Evolutionary conservation across 768 basidiomycete species (phyloP).

Genomic region (Krasilnikovozyma curviuscula): DNA sequence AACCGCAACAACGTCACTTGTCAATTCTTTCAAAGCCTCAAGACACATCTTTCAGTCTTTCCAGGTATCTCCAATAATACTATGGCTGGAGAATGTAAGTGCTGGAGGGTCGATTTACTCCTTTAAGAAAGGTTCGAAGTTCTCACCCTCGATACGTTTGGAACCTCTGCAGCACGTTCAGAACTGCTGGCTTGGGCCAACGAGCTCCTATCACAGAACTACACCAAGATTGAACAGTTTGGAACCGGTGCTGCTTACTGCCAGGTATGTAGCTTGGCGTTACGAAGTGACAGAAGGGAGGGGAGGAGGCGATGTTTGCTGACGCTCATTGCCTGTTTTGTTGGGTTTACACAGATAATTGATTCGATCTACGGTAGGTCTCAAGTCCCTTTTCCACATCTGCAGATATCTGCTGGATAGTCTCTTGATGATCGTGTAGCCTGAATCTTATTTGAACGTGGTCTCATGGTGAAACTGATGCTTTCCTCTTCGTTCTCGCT

Average conservation of each 20-base stretch:
- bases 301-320: not conserved
- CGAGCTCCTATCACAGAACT: slow-evolving; percentile 71
- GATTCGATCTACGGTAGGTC: slow-evolving; percentile 78
- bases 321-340: not conserved
- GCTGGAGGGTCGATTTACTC: too few relatives aligned
- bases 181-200: slow-evolving; percentile 89
- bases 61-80: too few relatives aligned
- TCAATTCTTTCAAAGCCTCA: too few relatives aligned
- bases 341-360: slow-evolving; percentile 33
- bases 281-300: too few relatives aligned
- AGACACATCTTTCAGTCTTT: too few relatives aligned
- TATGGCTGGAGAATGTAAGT: too few relatives aligned
- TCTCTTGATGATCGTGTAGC: not conserved
- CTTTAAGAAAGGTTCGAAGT: too few relatives aligned
- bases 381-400: not conserved
- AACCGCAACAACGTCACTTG: too few relatives aligned
- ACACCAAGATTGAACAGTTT: slow-evolving; percentile 51
- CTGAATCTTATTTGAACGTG: not conserved
- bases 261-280: slow-evolving; percentile 31
- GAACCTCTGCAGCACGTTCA: slow-evolving; percentile 25
- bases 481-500: not conserved
- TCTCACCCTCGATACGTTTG: too few relatives aligned
- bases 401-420: not conserved
- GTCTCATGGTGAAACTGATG: not conserved
- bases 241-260: slow-evolving; percentile 83